phyloP scores from a whole-genome alignment of 441 rosid genomes.

The Adansonia madagascariensis region DNA sequence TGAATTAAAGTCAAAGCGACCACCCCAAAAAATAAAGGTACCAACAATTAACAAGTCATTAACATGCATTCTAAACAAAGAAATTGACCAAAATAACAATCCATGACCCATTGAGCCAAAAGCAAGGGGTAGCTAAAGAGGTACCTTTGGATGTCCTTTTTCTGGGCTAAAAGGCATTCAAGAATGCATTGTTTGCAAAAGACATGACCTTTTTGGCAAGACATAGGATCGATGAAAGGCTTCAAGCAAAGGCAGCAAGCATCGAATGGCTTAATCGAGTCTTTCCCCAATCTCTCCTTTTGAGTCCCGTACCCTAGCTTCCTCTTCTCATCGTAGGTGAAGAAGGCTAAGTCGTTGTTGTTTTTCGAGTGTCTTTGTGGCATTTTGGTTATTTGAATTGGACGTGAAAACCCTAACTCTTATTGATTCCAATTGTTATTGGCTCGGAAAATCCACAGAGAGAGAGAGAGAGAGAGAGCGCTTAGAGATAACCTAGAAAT shows the following conservation, averaged over 20 bases:
- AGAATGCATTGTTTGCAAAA: constrained; percentile 85
- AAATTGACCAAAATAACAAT: not conserved
- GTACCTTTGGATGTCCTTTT: constrained; percentile 83
- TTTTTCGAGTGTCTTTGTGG: constrained; percentile 95
- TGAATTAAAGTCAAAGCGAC: not conserved
- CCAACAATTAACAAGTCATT: not conserved
- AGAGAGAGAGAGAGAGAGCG: too few relatives aligned
- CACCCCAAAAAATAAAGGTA: not conserved
- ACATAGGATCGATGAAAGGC: constrained; percentile 77
- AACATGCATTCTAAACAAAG: not conserved
- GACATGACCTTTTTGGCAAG: constrained; percentile 85
- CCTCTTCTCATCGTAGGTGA: constrained; percentile 91
- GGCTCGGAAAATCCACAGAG: not conserved
- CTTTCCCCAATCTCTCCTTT: constrained; percentile 85
- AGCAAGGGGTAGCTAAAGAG: too few relatives aligned
- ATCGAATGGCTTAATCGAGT: constrained; percentile 87
- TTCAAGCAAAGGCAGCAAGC: constrained; percentile 88
- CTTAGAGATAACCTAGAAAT: too few relatives aligned
- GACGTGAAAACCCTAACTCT: constrained; percentile 2
- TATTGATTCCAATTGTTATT: not conserved
- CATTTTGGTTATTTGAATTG: constrained; percentile 40
- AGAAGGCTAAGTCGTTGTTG: constrained; percentile 86
- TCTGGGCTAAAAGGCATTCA: constrained; percentile 79
- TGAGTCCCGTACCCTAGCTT: constrained; percentile 91
- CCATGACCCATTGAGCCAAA: not conserved